These are phyloP conservation scores for Primulina tabacum DNA, from an alignment of 257 asterid species.

Conservation along the genomic window DNA sequence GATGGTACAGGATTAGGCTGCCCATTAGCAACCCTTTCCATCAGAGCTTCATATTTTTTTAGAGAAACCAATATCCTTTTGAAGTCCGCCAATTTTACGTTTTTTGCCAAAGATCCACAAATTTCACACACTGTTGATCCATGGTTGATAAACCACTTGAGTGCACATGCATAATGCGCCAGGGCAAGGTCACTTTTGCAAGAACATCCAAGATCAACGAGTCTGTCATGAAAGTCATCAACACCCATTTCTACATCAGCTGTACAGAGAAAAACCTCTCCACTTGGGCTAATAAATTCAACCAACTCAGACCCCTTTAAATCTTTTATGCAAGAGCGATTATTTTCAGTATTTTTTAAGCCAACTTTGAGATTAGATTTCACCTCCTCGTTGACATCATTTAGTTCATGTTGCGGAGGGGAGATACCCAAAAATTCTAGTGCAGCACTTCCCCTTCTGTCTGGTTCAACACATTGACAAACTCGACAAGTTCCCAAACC, in stretches of 20 bases:
- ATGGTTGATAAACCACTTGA: slow-evolving; percentile 89
- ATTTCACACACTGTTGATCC: slow-evolving; percentile 88
- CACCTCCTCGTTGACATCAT: slow-evolving; percentile 33
- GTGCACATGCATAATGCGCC: slow-evolving; percentile 88
- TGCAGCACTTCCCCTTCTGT: slow-evolving; percentile 69
- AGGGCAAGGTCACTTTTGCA: slow-evolving; percentile 87
- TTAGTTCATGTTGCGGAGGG: slow-evolving; percentile 44
- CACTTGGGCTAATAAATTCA: slow-evolving; percentile 78
- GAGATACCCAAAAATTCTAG: slow-evolving; percentile 65
- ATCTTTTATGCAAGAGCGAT: slow-evolving; percentile 24
- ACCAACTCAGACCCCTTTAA: slow-evolving; percentile 54
- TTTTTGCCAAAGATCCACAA: slow-evolving; percentile 66
- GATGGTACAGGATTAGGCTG: slow-evolving; percentile 61
- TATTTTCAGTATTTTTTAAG: slow-evolving; percentile 37
- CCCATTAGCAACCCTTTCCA: slow-evolving; percentile 66
- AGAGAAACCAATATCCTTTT: slow-evolving; percentile 60
- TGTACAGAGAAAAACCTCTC: slow-evolving; percentile 78
- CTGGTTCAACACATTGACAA: slow-evolving; percentile 81
- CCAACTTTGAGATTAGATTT: slow-evolving; percentile 35
- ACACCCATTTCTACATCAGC: slow-evolving; percentile 66
- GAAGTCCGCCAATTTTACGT: slow-evolving; percentile 53
- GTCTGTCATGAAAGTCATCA: slow-evolving; percentile 53
- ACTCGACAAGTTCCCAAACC: slow-evolving; percentile 70
- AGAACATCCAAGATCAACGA: slow-evolving; percentile 80
- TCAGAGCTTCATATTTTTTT: slow-evolving; percentile 67